Base-by-base conservation (phyloP, 805 yeast species). In the Hanseniaspora taiwanica region DNA sequence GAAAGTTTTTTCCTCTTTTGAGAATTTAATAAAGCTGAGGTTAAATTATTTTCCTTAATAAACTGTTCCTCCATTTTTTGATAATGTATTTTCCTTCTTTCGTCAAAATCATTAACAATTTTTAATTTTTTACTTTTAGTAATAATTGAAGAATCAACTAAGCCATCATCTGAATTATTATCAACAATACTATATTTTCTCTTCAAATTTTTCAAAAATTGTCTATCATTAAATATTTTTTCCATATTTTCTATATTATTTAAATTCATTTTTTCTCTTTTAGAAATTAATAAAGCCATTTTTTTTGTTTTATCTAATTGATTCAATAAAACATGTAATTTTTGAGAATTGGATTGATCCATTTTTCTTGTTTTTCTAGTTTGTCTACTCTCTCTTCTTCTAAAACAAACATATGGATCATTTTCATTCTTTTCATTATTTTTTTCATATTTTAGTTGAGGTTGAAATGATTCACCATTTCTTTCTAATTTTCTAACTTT, bases 311-410 rank as follows among this genome's bases (percentile, higher is more conserved):
- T 71, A 46, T 74, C 79, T 63, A 91, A 67, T 44, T 91, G 94
- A 44, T 71, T 70, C 46, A 81, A 83, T 24, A 91, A 64, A 42
- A 72, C 57, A 18, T 91, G 71, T 38, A 91, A 66, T 47, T 87
- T 74, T 58, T 87, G 96, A 12, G 86, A 79, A 49, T 91, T 85
- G 50, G 85, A 82, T 25, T 82, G 73, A 63, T 91, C 98, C 0
- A 96, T 83, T 47, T 97, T 75, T 59, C 98, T 76, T 0, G 98
- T 91, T 59, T 91, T 91, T 59, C 98, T 80, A 23, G 93, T 91
- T 55, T 83, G 96, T 48, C 98, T 76, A 48, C 85, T 80, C 54
- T 87, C 97, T 59, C 98, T 80, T 49, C 96, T 77, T 53, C 98
- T 74, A 67, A 91, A 91, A 64, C 96, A 85, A 32, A 85, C 80